A percentile compares a stretch with the other conserved stretches of the same genome.
Evolutionary conservation across 345 rosid species (phyloP).

Genomic region (Orychophragmus violaceus): DNA sequence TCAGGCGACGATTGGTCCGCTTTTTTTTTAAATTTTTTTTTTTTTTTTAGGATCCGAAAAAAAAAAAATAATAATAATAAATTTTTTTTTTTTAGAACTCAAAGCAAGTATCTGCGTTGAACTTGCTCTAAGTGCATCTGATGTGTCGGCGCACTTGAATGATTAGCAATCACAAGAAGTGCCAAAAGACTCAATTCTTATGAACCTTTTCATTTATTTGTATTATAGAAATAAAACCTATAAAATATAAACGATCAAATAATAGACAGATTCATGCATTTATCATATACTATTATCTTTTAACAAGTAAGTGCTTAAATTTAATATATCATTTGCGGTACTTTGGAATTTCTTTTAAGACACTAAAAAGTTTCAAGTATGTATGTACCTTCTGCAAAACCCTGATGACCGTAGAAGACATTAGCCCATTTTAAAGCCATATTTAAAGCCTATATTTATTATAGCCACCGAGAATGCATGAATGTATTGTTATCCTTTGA

Average conservation of each 20-base stretch:
- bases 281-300: too few relatives aligned
- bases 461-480: not conserved
- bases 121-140: conserved; percentile 23
- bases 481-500: not conserved
- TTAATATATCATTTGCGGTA: not conserved
- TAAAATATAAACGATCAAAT: not conserved
- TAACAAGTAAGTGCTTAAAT: too few relatives aligned
- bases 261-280: conserved; percentile 18
- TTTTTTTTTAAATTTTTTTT: too few relatives aligned
- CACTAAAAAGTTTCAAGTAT: too few relatives aligned
- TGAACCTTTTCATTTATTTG: not conserved
- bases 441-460: not conserved
- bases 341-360: not conserved
- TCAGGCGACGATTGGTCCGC: too few relatives aligned
- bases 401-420: too few relatives aligned
- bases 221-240: not conserved
- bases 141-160: conserved; percentile 19
- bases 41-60: too few relatives aligned
- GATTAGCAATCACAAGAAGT: conserved; percentile 19
- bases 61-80: too few relatives aligned
- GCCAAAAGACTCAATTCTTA: conserved; percentile 17
- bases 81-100: too few relatives aligned
- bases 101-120: too few relatives aligned
- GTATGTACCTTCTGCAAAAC: too few relatives aligned
- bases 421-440: too few relatives aligned